These are phyloP conservation scores for Amoebophrya sp. DNA, from an alignment of 169 alveolate genomes.

Conservation along the genomic window DNA sequence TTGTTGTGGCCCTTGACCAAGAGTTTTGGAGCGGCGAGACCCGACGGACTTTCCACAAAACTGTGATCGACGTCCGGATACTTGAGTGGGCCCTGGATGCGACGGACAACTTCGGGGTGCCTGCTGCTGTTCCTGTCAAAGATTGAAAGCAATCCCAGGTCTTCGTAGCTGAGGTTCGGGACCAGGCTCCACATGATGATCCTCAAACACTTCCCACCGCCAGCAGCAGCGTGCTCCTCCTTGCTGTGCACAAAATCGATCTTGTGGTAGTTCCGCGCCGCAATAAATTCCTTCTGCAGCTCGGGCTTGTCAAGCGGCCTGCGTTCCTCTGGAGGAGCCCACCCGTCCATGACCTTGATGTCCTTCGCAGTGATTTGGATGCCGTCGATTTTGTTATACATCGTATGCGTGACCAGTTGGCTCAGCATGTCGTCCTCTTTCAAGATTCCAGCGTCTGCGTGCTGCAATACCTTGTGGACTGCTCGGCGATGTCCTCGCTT, in stretches of 20 bases:
- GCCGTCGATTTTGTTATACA: background rate
- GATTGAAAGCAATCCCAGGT: background rate
- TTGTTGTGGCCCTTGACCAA: background rate
- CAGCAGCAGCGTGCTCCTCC: background rate
- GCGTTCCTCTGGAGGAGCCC: background rate
- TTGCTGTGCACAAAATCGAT: background rate
- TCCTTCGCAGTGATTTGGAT: too few species aligned
- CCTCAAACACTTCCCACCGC: background rate
- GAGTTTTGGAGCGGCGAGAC: background rate
- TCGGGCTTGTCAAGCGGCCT: background rate
- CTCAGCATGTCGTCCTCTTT: background rate
- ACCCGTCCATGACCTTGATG: background rate
- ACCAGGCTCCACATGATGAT: background rate
- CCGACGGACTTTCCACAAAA: background rate
- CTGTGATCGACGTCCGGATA: background rate
- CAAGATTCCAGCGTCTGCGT: background rate
- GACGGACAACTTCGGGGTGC: background rate
- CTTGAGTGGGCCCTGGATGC: background rate
- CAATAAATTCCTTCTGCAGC: background rate
- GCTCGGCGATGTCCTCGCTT: background rate
- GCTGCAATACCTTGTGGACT: background rate
- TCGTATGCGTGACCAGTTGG: background rate
- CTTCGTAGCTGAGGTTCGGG: background rate
- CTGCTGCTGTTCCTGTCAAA: background rate
- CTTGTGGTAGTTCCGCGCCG: background rate